Evolutionary conservation across 169 alveolate species (phyloP).

Genomic region (Cardiosporidium cionae): DNA sequence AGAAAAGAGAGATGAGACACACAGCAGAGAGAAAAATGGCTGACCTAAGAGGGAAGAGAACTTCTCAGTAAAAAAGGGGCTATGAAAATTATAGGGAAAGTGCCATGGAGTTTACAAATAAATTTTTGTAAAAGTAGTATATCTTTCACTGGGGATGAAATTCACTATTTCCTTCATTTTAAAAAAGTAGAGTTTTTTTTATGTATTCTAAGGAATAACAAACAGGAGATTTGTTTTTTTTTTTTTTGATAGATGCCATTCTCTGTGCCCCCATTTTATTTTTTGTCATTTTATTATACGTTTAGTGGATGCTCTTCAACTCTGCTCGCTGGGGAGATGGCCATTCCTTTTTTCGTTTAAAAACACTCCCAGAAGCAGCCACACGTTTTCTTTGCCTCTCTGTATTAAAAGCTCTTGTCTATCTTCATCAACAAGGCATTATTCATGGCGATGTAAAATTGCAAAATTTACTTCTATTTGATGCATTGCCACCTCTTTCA

Average conservation of each 20-base stretch:
- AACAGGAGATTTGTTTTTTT: too few species aligned
- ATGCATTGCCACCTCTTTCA: constrained; percentile 14
- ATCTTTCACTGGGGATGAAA: too few species aligned
- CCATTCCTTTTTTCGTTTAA: constrained; percentile 28
- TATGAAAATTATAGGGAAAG: neutral
- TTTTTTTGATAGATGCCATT: too few species aligned
- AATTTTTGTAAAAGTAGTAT: too few species aligned
- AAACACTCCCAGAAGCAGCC: constrained; percentile 36
- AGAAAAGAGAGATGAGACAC: neutral
- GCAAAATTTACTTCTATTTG: constrained; percentile 50
- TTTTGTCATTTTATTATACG: too few species aligned
- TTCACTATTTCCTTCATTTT: too few species aligned
- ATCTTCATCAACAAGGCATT: constrained; percentile 52
- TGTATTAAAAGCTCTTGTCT: constrained; percentile 47
- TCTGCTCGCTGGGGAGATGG: constrained; percentile 37
- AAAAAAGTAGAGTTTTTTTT: too few species aligned
- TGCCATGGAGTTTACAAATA: too few species aligned
- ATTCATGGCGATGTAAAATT: constrained; percentile 60
- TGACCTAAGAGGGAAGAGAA: neutral
- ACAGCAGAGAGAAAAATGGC: neutral
- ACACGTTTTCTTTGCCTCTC: constrained; percentile 46
- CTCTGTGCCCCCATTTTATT: too few species aligned
- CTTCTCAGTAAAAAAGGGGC: neutral
- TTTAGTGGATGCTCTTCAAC: constrained; percentile 41
- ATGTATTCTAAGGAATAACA: too few species aligned